Evolutionary conservation across 139 green algal species (phyloP).

Genomic region (Chlamydomonas sp.): DNA sequence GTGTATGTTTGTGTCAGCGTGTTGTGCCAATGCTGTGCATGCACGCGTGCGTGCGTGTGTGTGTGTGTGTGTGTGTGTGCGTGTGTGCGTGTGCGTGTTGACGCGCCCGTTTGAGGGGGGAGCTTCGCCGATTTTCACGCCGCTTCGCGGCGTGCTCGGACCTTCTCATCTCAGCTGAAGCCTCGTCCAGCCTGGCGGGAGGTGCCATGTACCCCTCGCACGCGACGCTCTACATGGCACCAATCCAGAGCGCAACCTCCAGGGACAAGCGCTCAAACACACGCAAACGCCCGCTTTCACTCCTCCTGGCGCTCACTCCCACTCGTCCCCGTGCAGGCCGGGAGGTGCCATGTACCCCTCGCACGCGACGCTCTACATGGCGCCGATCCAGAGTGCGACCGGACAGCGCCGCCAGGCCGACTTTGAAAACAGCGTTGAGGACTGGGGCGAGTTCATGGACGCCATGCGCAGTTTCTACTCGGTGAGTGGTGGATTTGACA

Average conservation of each 20-base stretch:
- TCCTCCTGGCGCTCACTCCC: not conserved
- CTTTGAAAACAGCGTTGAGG: conserved; percentile 77
- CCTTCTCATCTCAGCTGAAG: not conserved
- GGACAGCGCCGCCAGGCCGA: conserved; percentile 39
- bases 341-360: conserved; percentile 87
- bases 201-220: conserved; percentile 90
- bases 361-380: conserved; percentile 83
- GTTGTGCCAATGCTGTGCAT: too few relatives aligned
- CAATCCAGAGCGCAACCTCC: conserved; percentile 58
- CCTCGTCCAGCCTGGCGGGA: too few relatives aligned
- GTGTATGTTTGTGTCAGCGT: too few relatives aligned
- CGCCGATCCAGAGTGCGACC: conserved; percentile 61
- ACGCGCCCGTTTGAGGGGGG: too few relatives aligned
- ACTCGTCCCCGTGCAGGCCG: conserved; percentile 21
- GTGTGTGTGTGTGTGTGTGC: too few relatives aligned
- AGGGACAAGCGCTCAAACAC: too few relatives aligned
- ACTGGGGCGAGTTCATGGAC: conserved; percentile 73
- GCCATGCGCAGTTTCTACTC: conserved; percentile 80
- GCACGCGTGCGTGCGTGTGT: too few relatives aligned
- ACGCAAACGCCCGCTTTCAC: not conserved
- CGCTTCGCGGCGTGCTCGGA: not conserved
- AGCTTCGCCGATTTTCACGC: not conserved
- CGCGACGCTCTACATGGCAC: conserved; percentile 79
- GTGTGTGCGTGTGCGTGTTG: too few relatives aligned
- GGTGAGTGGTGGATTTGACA: too few relatives aligned